Conservation (phyloP, 352 stramenopile species). For the Pythium dissotocum region DNA sequence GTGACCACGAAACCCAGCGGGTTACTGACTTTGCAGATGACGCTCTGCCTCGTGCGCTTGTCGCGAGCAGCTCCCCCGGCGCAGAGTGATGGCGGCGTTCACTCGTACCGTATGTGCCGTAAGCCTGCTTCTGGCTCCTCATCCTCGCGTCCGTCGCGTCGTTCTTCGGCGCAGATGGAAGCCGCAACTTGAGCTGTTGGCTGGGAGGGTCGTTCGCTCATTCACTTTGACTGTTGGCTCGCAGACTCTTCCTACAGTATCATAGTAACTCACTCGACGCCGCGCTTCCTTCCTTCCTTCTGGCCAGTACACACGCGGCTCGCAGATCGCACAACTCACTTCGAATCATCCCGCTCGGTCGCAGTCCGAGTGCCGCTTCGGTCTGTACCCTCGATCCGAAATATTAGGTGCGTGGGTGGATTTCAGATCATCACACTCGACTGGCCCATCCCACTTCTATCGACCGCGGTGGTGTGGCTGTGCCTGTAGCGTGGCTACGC, state of each 20-base stretch:
- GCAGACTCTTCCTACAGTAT: background rate
- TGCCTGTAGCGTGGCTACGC: slow-evolving; percentile 10
- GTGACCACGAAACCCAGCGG: no score
- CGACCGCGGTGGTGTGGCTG: background rate
- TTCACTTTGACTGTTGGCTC: background rate
- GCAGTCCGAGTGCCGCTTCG: background rate
- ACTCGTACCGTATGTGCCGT: background rate
- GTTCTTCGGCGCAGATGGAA: slow-evolving; percentile 1
- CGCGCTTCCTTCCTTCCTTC: background rate
- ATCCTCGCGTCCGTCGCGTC: background rate
- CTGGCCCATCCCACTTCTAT: background rate
- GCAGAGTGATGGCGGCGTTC: background rate
- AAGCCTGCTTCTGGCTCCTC: background rate
- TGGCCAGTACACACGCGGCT: no score
- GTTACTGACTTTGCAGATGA: background rate
- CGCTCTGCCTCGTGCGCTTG: background rate
- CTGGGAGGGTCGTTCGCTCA: background rate
- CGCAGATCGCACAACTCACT: background rate
- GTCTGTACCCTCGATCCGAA: background rate
- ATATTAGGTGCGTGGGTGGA: slow-evolving; percentile 9
- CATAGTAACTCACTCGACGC: background rate
- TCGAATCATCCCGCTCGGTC: background rate
- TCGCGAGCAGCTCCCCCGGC: background rate
- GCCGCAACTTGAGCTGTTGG: background rate
- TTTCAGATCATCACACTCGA: background rate